These are phyloP conservation scores for Schizophyllum commune DNA, from an alignment of 1,284 basidiomycete genomes.

Conservation along the genomic window DNA sequence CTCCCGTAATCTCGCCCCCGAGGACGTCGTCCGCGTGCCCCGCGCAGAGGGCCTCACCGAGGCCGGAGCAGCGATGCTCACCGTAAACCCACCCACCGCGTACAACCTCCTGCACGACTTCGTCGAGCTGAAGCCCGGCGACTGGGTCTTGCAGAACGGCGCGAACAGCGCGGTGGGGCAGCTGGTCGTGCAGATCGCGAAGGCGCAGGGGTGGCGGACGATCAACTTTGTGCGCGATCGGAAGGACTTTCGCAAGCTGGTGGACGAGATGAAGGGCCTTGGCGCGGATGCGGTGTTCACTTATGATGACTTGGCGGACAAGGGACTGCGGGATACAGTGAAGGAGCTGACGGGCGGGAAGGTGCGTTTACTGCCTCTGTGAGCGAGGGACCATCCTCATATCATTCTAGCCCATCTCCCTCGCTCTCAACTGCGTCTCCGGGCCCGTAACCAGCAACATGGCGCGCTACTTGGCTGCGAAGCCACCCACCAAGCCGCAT, in stretches of 20 bases:
- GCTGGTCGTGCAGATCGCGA: constrained; percentile 75
- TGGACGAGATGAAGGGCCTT: constrained; percentile 41
- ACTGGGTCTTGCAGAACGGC: constrained; percentile 80
- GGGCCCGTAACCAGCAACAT: constrained; percentile 64
- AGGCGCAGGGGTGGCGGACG: constrained; percentile 57
- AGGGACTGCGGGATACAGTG: constrained; percentile 39
- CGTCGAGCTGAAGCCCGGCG: constrained; percentile 50
- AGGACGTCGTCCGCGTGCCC: constrained; percentile 60
- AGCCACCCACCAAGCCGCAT: neutral
- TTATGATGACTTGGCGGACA: constrained; percentile 62
- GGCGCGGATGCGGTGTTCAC: constrained; percentile 72
- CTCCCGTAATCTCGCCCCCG: constrained; percentile 40
- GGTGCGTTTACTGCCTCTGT: constrained; percentile 21
- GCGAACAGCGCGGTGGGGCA: constrained; percentile 82
- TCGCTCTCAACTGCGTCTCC: constrained; percentile 77
- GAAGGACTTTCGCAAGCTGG: constrained; percentile 48
- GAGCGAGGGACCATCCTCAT: neutral
- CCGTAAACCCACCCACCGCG: constrained; percentile 79
- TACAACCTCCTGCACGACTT: constrained; percentile 75
- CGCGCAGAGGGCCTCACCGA: constrained; percentile 38
- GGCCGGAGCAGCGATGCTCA: constrained; percentile 68
- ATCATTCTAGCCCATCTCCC: constrained; percentile 40
- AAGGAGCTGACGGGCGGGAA: constrained; percentile 55
- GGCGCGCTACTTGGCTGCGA: constrained; percentile 38
- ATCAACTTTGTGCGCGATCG: constrained; percentile 74